Evolutionary conservation across 2,329 filamentous ascomycete species (phyloP).

Genomic region (Scolecobasidium constrictum): DNA sequence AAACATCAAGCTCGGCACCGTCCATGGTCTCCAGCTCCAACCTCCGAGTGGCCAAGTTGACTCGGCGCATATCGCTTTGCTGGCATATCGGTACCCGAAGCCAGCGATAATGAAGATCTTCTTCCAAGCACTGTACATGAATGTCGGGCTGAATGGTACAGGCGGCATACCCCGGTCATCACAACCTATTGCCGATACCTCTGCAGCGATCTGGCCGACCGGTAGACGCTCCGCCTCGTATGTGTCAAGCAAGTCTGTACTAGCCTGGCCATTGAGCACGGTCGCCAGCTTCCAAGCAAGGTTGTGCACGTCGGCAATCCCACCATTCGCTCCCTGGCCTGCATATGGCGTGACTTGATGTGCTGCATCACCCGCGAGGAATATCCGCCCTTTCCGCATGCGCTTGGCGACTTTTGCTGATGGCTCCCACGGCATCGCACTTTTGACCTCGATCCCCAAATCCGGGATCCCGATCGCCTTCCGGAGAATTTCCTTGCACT

Average conservation of each 20-base stretch:
- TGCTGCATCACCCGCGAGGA: conserved; percentile 46
- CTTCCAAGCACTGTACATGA: neutral
- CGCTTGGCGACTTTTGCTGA: conserved; percentile 20
- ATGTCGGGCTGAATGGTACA: neutral
- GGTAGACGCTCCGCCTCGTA: conserved; percentile 25
- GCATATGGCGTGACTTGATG: conserved; percentile 46
- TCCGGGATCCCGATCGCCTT: neutral
- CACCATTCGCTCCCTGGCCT: conserved; percentile 48
- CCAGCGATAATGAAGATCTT: neutral
- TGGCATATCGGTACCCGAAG: neutral
- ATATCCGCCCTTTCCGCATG: conserved; percentile 32
- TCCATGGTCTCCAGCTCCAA: neutral
- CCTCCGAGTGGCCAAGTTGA: neutral
- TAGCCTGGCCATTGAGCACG: conserved; percentile 18
- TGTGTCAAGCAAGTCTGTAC: conserved; percentile 17
- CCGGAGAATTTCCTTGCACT: conserved; percentile 26
- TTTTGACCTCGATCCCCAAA: conserved; percentile 27
- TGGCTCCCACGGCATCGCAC: conserved; percentile 33
- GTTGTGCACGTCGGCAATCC: conserved; percentile 43
- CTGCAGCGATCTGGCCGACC: conserved; percentile 14
- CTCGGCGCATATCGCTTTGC: neutral
- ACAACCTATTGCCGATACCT: neutral
- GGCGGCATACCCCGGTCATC: neutral
- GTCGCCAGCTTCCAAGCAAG: conserved; percentile 45
- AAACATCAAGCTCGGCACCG: neutral